Conservation (phyloP, 1,284 basidiomycete species). For the Cutaneotrichosporon cavernicola region DNA sequence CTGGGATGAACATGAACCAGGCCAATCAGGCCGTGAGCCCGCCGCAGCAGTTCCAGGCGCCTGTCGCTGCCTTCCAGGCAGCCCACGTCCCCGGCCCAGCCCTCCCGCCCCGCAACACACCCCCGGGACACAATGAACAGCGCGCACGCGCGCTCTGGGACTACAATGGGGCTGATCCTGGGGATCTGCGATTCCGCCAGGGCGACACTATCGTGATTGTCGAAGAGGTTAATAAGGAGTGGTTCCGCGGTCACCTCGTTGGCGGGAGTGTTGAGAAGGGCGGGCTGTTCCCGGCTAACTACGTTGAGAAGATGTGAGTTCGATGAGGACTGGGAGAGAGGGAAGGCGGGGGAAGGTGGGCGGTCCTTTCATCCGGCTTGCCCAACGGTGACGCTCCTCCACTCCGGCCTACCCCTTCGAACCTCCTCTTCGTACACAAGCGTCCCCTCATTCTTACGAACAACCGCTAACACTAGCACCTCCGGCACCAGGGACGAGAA, state of each 20-base stretch:
- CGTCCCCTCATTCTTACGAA: neutral
- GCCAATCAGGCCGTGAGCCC: neutral
- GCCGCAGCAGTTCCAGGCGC: neutral
- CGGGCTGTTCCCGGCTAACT: slow-evolving; percentile 48
- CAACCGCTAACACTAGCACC: neutral
- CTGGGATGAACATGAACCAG: slow-evolving; percentile 10
- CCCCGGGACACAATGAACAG: neutral
- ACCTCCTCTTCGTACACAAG: neutral
- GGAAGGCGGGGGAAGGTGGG: too few species aligned
- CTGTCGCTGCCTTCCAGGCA: neutral
- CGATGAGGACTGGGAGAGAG: neutral
- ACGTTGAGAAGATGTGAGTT: slow-evolving; percentile 47
- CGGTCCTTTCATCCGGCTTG: too few species aligned
- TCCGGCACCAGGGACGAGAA: neutral
- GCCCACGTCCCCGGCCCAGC: neutral
- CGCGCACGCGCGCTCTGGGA: slow-evolving; percentile 48
- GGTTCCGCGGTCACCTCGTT: slow-evolving; percentile 46
- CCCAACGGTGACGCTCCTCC: too few species aligned
- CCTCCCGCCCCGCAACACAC: neutral
- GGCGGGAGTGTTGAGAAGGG: slow-evolving; percentile 34
- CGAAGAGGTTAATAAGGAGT: slow-evolving; percentile 50
- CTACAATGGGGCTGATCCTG: slow-evolving; percentile 42
- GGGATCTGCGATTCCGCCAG: slow-evolving; percentile 45
- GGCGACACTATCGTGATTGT: slow-evolving; percentile 48
- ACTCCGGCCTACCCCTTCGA: too few species aligned